A percentile compares a stretch with the other conserved stretches of the same genome.
Conservation (phyloP, 306 rosid species). For the Rosa multiflora region DNA sequence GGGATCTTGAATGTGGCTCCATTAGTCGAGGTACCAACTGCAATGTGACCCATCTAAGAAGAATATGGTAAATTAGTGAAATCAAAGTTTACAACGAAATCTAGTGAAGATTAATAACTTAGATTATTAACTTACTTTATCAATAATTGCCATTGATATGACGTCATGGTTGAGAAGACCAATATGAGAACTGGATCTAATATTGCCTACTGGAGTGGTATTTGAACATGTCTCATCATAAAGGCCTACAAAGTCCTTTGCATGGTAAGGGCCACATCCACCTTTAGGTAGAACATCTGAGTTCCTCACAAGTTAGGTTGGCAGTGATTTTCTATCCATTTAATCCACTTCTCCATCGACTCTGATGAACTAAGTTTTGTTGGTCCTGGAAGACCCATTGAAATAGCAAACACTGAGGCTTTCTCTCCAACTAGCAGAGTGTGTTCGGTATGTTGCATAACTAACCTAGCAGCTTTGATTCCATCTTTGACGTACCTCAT, state of each 20-base stretch:
- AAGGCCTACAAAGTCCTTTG: too few relatives aligned
- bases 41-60: constrained; percentile 74
- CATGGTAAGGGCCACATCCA: too few relatives aligned
- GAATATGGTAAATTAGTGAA: constrained; percentile 12
- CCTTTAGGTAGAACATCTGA: too few relatives aligned
- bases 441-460: constrained; percentile 74
- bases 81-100: background rate
- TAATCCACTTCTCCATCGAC: too few relatives aligned
- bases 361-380: constrained; percentile 44
- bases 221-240: too few relatives aligned
- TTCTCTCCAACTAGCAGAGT: constrained; percentile 90
- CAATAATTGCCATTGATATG: constrained; percentile 89
- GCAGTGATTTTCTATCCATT: too few relatives aligned
- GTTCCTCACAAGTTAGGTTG: too few relatives aligned
- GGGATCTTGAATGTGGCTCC: constrained; percentile 97
- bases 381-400: constrained; percentile 96
- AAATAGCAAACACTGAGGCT: constrained; percentile 81
- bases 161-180: constrained; percentile 82
- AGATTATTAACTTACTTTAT: constrained; percentile 49
- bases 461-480: constrained; percentile 81
- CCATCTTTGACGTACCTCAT: constrained; percentile 94
- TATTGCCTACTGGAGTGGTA: too few relatives aligned
- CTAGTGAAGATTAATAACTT: background rate
- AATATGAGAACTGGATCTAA: constrained; percentile 1
- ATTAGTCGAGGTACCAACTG: constrained; percentile 94